phyloP scores from a whole-genome alignment of 352 stramenopile species.

The Phytophthora syringae region DNA sequence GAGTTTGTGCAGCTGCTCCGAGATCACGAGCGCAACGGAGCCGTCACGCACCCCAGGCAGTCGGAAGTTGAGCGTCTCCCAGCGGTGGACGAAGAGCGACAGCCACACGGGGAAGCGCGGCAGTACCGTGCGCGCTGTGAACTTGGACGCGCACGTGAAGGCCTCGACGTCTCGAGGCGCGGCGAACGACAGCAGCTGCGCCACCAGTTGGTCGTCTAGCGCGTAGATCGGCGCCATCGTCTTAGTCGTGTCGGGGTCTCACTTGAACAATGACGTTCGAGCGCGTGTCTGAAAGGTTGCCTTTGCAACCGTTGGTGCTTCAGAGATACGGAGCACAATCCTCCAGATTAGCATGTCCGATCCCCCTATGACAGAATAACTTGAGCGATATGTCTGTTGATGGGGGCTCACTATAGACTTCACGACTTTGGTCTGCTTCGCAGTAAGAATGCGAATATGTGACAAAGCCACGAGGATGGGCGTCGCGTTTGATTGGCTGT shows the following conservation, averaged over 20 bases:
- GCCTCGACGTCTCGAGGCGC: conserved; percentile 40
- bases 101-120: conserved; percentile 44
- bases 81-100: conserved; percentile 38
- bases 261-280: conserved; percentile 17
- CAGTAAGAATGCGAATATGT: conserved; percentile 6
- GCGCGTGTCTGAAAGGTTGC: conserved; percentile 12
- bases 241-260: conserved; percentile 9
- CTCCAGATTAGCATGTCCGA: conserved; percentile 3
- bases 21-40: conserved; percentile 20
- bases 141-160: conserved; percentile 43
- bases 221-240: conserved; percentile 38
- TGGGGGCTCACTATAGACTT: not conserved
- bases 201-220: conserved; percentile 41
- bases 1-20: conserved; percentile 25
- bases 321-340: conserved; percentile 24
- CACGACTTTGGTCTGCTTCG: not conserved
- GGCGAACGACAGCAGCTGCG: conserved; percentile 33
- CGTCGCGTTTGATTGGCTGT: conserved; percentile 1
- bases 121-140: conserved; percentile 30
- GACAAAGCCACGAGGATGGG: conserved; percentile 10
- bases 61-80: conserved; percentile 44
- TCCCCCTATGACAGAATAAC: not conserved
- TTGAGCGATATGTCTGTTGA: not conserved
- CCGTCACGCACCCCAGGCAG: conserved; percentile 21
- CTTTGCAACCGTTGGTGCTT: conserved; percentile 16